These are phyloP conservation scores for Aspergillus aculeatinus DNA, from an alignment of 2,329 filamentous ascomycete species.

Conservation along the genomic window DNA sequence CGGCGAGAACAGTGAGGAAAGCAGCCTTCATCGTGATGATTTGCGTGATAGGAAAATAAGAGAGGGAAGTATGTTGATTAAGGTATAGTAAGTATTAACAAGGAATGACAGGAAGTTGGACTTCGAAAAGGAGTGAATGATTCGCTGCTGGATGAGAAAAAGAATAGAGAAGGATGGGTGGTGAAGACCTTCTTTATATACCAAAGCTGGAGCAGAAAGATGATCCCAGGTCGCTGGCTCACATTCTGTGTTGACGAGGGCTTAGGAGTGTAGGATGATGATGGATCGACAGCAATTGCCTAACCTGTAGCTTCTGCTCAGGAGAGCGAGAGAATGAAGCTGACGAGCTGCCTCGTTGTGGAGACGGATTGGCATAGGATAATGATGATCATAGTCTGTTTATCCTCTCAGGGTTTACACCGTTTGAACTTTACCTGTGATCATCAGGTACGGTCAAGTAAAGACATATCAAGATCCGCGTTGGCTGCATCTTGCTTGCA, in stretches of 20 bases:
- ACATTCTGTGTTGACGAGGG: not conserved
- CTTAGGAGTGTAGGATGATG: not conserved
- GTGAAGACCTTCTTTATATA: constrained; percentile 14
- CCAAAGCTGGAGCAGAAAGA: not conserved
- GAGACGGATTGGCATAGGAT: constrained; percentile 3
- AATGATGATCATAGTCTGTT: not conserved
- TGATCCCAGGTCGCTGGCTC: constrained; percentile 1
- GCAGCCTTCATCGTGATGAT: constrained; percentile 28
- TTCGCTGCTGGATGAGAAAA: constrained; percentile 13
- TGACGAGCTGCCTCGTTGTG: constrained; percentile 5
- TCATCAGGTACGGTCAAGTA: not conserved
- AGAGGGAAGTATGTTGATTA: constrained; percentile 12
- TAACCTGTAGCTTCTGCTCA: not conserved
- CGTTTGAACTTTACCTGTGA: not conserved
- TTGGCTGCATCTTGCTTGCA: not conserved
- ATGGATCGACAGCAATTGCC: constrained; percentile 5
- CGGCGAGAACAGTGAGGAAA: constrained; percentile 25
- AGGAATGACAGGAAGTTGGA: constrained; percentile 24
- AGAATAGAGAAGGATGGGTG: not conserved
- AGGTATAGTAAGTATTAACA: constrained; percentile 4
- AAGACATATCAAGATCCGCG: not conserved
- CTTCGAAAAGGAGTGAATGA: constrained; percentile 13
- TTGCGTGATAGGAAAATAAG: constrained; percentile 8
- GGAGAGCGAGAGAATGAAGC: constrained; percentile 3
- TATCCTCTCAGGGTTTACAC: not conserved